Evolutionary conservation across 306 rosid species (phyloP).

Genomic region (Acacia melanoxylon): DNA sequence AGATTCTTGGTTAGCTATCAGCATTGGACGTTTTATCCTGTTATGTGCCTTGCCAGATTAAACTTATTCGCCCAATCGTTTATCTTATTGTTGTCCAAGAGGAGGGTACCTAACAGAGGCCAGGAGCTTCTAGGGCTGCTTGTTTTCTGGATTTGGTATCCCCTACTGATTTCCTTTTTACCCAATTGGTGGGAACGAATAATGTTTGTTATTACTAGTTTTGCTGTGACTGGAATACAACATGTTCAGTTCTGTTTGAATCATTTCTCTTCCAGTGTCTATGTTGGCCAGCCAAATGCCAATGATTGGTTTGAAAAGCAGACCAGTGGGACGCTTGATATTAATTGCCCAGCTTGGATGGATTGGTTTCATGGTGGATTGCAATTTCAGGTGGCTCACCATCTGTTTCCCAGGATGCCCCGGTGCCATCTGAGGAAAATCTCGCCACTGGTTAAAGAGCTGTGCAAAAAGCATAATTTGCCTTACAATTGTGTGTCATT

Average conservation of each 20-base stretch:
- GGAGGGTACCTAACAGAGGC: slow-evolving; percentile 39
- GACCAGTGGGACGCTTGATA: slow-evolving; percentile 47
- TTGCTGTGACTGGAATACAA: slow-evolving; percentile 54
- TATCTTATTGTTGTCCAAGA: slow-evolving; percentile 37
- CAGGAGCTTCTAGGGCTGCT: slow-evolving; percentile 48
- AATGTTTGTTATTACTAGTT: slow-evolving; percentile 51
- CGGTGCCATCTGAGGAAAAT: slow-evolving; percentile 47
- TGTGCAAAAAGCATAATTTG: slow-evolving; percentile 55
- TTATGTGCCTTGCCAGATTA: slow-evolving; percentile 58
- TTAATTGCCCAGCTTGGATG: slow-evolving; percentile 56
- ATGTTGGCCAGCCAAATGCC: slow-evolving; percentile 49
- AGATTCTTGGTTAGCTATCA: slow-evolving; percentile 58
- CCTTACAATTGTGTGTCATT: slow-evolving; percentile 53
- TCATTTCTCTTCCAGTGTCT: slow-evolving; percentile 59
- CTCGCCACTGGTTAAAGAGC: slow-evolving; percentile 52
- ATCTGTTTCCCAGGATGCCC: slow-evolving; percentile 59
- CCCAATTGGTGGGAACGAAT: slow-evolving; percentile 50
- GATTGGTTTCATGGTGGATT: slow-evolving; percentile 73
- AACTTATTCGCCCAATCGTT: slow-evolving; percentile 57
- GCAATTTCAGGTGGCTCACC: slow-evolving; percentile 67
- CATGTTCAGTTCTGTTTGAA: slow-evolving; percentile 66
- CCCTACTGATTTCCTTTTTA: slow-evolving; percentile 46
- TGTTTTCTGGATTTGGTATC: slow-evolving; percentile 66
- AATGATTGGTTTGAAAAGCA: slow-evolving; percentile 62
- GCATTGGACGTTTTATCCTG: slow-evolving; percentile 65